A percentile compares a stretch with the other conserved stretches of the same genome.
Conservation (phyloP, 1,284 basidiomycete genomes). For the Tylopilus sp. region DNA sequence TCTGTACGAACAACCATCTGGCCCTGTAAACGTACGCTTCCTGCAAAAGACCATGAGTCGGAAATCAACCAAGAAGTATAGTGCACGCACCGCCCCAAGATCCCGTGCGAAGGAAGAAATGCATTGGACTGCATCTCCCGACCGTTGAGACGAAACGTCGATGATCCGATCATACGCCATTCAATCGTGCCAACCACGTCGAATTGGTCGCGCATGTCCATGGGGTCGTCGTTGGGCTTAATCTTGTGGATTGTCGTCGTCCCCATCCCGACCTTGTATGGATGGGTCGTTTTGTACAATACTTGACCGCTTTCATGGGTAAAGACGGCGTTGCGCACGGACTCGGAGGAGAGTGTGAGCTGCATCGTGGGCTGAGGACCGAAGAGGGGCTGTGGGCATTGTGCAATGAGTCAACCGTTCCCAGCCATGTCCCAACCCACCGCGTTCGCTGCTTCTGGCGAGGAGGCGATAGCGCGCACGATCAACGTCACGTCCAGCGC, state of each 20-base stretch:
- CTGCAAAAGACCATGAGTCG: constrained; percentile 7
- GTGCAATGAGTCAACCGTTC: not conserved
- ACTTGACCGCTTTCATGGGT: constrained; percentile 25
- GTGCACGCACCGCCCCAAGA: constrained; percentile 24
- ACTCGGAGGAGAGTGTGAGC: constrained; percentile 21
- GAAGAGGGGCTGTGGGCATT: not conserved
- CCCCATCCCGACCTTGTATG: constrained; percentile 11
- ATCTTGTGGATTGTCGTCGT: constrained; percentile 30
- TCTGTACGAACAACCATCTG: constrained; percentile 23
- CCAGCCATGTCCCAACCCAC: constrained; percentile 25
- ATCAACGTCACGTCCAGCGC: constrained; percentile 46
- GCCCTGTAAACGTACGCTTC: constrained; percentile 32
- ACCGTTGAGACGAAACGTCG: constrained; percentile 22
- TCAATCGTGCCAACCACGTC: constrained; percentile 25
- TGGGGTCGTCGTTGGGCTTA: constrained; percentile 21
- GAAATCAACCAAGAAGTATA: not conserved
- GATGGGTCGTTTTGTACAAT: constrained; percentile 31
- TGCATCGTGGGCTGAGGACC: constrained; percentile 15
- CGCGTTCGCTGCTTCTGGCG: constrained; percentile 57
- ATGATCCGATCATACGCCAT: constrained; percentile 29
- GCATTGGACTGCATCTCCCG: constrained; percentile 21
- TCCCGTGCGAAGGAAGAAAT: constrained; percentile 29
- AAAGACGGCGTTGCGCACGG: constrained; percentile 24
- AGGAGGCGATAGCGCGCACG: constrained; percentile 56
- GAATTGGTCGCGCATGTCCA: constrained; percentile 32